Evolutionary conservation across 176 grass and related monocot species (phyloP).

Genomic region (Rhynchospora pubera): DNA sequence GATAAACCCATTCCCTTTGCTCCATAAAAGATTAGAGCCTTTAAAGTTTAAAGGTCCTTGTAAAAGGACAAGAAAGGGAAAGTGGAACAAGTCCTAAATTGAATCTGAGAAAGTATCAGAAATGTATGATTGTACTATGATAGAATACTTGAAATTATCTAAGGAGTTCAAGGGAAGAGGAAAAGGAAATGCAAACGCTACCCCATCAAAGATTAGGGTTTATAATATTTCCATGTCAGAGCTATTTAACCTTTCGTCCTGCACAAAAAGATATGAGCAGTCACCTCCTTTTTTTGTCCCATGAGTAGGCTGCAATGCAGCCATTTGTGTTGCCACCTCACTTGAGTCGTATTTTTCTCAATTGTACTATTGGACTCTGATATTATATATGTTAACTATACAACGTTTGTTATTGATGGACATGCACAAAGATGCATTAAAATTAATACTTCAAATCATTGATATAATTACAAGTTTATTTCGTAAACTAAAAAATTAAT

Average conservation of each 20-base stretch:
- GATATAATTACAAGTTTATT: not conserved
- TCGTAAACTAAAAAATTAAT: not conserved
- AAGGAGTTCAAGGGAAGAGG: slow-evolving; percentile 1
- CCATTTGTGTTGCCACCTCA: not conserved
- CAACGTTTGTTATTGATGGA: too few relatives aligned
- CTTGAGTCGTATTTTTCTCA: not conserved
- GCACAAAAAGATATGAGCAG: slow-evolving; percentile 5
- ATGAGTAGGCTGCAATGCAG: slow-evolving; percentile 6
- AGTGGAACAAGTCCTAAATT: slow-evolving; percentile 3
- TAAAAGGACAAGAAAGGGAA: slow-evolving; percentile 7
- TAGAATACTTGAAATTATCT: not conserved
- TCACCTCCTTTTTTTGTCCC: slow-evolving; percentile 5
- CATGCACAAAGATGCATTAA: too few relatives aligned
- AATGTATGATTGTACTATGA: slow-evolving; percentile 22
- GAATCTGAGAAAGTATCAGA: slow-evolving; percentile 8
- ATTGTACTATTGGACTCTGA: not conserved
- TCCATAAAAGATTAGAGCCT: not conserved
- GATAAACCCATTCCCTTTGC: not conserved
- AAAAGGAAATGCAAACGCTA: not conserved
- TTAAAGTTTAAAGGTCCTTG: not conserved
- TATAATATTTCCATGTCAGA: slow-evolving; percentile 16
- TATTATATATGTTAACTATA: too few relatives aligned
- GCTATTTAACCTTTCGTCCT: not conserved
- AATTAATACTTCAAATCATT: too few relatives aligned
- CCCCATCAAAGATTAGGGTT: not conserved